phyloP scores from a whole-genome alignment of 192 early-diverging fungal genomes.

The Linnemannia exigua region DNA sequence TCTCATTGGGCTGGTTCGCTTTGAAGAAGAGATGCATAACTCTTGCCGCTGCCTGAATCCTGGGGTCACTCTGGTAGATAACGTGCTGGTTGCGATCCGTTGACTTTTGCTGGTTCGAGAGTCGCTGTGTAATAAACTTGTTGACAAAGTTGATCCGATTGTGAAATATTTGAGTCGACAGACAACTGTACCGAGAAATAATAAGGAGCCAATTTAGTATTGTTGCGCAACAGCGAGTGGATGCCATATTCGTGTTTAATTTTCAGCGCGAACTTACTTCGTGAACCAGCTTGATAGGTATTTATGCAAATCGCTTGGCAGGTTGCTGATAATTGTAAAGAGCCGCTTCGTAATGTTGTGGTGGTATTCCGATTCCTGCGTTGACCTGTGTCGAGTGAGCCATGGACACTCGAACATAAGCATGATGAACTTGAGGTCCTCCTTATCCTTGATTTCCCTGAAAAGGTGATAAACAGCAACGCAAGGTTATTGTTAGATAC shows the following conservation, averaged over 20 bases:
- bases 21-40: conserved; percentile 87
- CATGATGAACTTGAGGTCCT: conserved; percentile 86
- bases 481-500: not conserved
- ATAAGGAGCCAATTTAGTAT: not conserved
- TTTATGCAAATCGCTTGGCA: conserved; percentile 90
- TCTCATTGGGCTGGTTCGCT: conserved; percentile 51
- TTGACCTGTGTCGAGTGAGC: conserved; percentile 79
- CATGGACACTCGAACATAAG: conserved; percentile 93
- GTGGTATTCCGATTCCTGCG: conserved; percentile 85
- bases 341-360: conserved; percentile 87
- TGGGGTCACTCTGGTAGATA: conserved; percentile 89
- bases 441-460: conserved; percentile 59
- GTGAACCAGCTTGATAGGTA: conserved; percentile 88
- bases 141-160: conserved; percentile 85
- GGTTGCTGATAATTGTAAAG: conserved; percentile 85
- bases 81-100: conserved; percentile 50
- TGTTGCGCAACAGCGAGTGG: not conserved
- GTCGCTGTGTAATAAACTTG: conserved; percentile 85
- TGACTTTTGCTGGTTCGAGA: conserved; percentile 75
- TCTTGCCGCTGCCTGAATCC: conserved; percentile 83
- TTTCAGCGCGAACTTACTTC: conserved; percentile 56
- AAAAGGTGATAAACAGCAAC: not conserved
- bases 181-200: conserved; percentile 41
- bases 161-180: conserved; percentile 72
- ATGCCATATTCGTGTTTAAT: not conserved